Percentiles rank a stretch among this genome's conserved stretches.
phyloP scores from a whole-genome alignment of 2,329 filamentous ascomycete genomes.

The Calonectria leucothoes region DNA sequence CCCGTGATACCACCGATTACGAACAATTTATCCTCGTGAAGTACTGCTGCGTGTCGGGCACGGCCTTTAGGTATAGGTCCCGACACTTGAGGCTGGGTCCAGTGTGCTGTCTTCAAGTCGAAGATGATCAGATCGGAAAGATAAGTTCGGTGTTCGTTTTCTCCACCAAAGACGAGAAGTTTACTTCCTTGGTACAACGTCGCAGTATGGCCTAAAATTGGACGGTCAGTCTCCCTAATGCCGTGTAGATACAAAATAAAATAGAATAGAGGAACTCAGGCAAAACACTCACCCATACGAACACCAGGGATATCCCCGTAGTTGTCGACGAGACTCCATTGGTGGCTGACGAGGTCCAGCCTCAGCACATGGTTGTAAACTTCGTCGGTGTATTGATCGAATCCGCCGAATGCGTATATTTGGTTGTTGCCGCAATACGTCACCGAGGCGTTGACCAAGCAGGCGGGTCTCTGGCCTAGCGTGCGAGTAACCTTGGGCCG shows the following conservation, averaged over 20 bases:
- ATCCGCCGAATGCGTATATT: conserved; percentile 98
- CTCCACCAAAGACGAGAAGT: conserved; percentile 95
- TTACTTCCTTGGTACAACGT: conserved; percentile 95
- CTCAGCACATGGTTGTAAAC: conserved; percentile 98
- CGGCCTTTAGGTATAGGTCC: conserved; percentile 89
- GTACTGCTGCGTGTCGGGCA: conserved; percentile 91
- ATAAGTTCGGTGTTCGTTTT: conserved; percentile 97
- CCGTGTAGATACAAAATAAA: not conserved
- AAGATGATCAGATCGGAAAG: conserved; percentile 97
- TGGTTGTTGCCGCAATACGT: conserved; percentile 98
- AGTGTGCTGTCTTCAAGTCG: conserved; percentile 92
- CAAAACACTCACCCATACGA: conserved; percentile 81
- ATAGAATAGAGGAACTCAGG: not conserved
- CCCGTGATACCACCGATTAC: conserved; percentile 96
- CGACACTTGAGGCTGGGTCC: conserved; percentile 90
- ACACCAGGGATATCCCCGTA: conserved; percentile 98
- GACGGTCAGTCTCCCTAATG: conserved; percentile 19
- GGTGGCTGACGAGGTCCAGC: conserved; percentile 86
- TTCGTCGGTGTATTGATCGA: conserved; percentile 98
- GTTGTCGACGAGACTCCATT: conserved; percentile 97
- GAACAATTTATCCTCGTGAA: conserved; percentile 97
- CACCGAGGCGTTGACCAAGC: conserved; percentile 96
- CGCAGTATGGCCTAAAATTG: conserved; percentile 82
- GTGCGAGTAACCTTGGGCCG: conserved; percentile 86
- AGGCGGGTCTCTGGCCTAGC: conserved; percentile 85